These are phyloP conservation scores for Euphorbia schlechtendalii DNA, from an alignment of 441 rosid genomes.

Conservation along the genomic window DNA sequence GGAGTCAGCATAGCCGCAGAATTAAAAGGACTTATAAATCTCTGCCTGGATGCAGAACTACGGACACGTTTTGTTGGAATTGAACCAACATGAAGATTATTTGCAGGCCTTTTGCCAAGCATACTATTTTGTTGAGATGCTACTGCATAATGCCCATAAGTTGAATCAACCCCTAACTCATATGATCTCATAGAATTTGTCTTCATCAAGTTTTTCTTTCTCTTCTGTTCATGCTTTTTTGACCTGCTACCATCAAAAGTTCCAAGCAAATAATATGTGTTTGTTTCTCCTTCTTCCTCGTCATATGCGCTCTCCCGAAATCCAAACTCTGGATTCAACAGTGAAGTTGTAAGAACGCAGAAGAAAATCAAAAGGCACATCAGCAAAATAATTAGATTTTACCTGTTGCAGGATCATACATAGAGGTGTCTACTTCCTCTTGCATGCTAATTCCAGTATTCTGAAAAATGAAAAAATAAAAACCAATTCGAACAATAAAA, in stretches of 20 bases:
- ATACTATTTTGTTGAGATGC: slow-evolving; percentile 45
- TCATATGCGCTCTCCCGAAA: slow-evolving; percentile 50
- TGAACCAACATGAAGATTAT: slow-evolving; percentile 52
- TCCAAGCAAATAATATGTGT: slow-evolving; percentile 63
- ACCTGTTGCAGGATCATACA: slow-evolving; percentile 73
- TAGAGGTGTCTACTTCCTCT: slow-evolving; percentile 85
- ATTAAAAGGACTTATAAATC: slow-evolving; percentile 60
- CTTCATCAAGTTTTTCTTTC: slow-evolving; percentile 47
- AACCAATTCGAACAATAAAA: slow-evolving; percentile 9
- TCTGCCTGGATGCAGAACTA: slow-evolving; percentile 86
- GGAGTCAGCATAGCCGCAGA: slow-evolving; percentile 50
- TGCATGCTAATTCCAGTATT: slow-evolving; percentile 67
- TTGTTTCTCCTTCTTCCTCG: slow-evolving; percentile 92
- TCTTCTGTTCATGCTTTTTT: slow-evolving; percentile 56
- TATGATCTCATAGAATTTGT: slow-evolving; percentile 53
- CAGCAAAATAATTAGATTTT: slow-evolving; percentile 17
- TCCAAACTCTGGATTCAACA: slow-evolving; percentile 44
- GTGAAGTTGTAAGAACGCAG: slow-evolving; percentile 27
- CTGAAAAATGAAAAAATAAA: slow-evolving; percentile 34
- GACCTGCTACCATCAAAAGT: slow-evolving; percentile 51
- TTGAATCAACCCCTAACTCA: slow-evolving; percentile 56
- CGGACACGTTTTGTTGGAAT: slow-evolving; percentile 93
- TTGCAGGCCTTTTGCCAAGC: slow-evolving; percentile 64
- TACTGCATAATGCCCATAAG: slow-evolving; percentile 41
- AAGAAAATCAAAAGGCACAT: slow-evolving; percentile 17